These are phyloP conservation scores for Globisporangium emineosum DNA, from an alignment of 352 stramenopile genomes.

Conservation along the genomic window DNA sequence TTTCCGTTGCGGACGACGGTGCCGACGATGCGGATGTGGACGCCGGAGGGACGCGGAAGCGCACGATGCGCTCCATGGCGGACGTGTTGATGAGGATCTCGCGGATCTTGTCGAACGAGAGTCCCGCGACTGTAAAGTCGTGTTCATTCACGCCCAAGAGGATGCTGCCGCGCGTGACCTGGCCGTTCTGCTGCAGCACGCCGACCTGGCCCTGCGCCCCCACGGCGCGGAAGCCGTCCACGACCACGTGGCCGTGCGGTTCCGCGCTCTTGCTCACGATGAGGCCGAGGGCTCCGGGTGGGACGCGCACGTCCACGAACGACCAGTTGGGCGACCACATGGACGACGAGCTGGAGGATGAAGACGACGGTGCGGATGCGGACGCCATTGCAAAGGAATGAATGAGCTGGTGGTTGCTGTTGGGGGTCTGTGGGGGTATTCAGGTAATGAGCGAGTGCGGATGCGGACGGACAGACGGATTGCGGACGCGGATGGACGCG, in stretches of 20 bases:
- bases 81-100: conserved; percentile 72
- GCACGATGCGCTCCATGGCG: conserved; percentile 47
- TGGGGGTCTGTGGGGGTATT: background rate
- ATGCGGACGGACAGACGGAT: background rate
- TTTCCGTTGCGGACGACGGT: background rate
- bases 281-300: conserved; percentile 62
- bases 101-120: conserved; percentile 67
- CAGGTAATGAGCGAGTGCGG: background rate
- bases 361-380: background rate
- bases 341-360: background rate
- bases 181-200: conserved; percentile 38
- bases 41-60: conserved; percentile 55
- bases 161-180: conserved; percentile 36
- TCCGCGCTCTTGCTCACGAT: conserved; percentile 63
- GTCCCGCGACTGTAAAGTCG: conserved; percentile 48
- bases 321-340: conserved; percentile 25
- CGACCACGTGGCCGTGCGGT: conserved; percentile 43
- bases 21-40: background rate
- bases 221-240: conserved; percentile 75
- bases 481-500: background rate
- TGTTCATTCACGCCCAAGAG: conserved; percentile 71
- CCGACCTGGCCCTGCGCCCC: conserved; percentile 36
- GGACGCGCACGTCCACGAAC: conserved; percentile 65
- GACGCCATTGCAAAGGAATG: background rate
- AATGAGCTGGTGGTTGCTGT: background rate